Percentiles rank a stretch among this genome's conserved stretches.
phyloP scores from a whole-genome alignment of 164 flowering plant species.

The Macadamia tetraphylla region DNA sequence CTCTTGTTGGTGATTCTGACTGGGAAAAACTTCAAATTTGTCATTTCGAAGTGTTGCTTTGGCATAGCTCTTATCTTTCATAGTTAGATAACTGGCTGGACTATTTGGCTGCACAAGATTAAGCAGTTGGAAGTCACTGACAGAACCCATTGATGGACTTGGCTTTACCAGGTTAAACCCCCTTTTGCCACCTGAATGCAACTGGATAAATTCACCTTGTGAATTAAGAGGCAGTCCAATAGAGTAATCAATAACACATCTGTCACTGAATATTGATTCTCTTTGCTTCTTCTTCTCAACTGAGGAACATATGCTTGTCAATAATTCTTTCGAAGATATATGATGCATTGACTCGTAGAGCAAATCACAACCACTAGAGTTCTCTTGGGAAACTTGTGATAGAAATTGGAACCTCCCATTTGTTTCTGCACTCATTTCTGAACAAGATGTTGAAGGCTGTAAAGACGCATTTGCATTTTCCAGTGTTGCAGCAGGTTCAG shows the following conservation, averaged over 20 bases:
- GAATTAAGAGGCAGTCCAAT: slow-evolving; percentile 68
- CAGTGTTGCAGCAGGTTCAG: slow-evolving; percentile 16
- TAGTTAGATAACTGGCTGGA: slow-evolving; percentile 7
- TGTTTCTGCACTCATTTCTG: slow-evolving; percentile 12
- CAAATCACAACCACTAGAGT: slow-evolving; percentile 6
- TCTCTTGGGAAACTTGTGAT: slow-evolving; percentile 8
- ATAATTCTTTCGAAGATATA: slow-evolving; percentile 22
- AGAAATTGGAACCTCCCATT: slow-evolving; percentile 15
- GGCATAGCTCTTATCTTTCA: slow-evolving; percentile 19
- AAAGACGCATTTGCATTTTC: slow-evolving; percentile 10
- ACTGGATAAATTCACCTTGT: slow-evolving; percentile 49
- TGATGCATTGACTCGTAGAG: slow-evolving; percentile 21
- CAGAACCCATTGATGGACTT: slow-evolving; percentile 8
- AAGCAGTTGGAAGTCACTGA: slow-evolving; percentile 17
- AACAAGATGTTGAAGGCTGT: slow-evolving; percentile 22
- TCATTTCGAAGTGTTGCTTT: slow-evolving; percentile 19
- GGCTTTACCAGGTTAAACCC: slow-evolving; percentile 23
- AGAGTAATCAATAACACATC: slow-evolving; percentile 21
- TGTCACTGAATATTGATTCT: slow-evolving; percentile 17
- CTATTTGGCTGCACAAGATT: slow-evolving; percentile 13
- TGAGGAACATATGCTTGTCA: slow-evolving; percentile 17
- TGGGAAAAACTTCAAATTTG: slow-evolving; percentile 23
- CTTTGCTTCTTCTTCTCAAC: slow-evolving; percentile 26
- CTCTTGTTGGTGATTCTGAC: slow-evolving; percentile 16
- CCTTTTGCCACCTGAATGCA: slow-evolving; percentile 27